These are phyloP conservation scores for Rhazya stricta DNA, from an alignment of 257 asterid genomes.

Conservation along the genomic window DNA sequence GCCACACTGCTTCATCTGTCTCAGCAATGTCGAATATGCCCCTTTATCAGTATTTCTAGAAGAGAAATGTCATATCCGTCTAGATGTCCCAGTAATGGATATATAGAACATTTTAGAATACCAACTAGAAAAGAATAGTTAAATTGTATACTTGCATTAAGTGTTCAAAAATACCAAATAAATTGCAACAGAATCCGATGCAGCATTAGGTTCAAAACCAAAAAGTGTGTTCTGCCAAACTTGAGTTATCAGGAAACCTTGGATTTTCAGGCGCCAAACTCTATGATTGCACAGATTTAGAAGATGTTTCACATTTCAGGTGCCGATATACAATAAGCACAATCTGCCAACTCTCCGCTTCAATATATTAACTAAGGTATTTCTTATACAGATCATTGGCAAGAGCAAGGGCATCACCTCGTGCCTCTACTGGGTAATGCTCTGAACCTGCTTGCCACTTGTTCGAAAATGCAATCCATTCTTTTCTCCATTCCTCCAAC, in stretches of 20 bases:
- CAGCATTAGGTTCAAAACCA: not conserved
- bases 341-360: not conserved
- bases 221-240: not conserved
- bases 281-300: not conserved
- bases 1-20: not conserved
- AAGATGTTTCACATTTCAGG: not conserved
- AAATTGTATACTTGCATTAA: not conserved
- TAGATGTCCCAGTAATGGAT: no score
- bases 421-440: conserved; percentile 61
- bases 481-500: conserved; percentile 75
- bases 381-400: conserved; percentile 50
- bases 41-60: not conserved
- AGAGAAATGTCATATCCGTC: no score
- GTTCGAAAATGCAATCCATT: conserved; percentile 85
- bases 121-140: not conserved
- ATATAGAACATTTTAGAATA: not conserved
- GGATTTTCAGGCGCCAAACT: not conserved
- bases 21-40: not conserved
- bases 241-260: not conserved
- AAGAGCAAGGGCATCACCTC: conserved; percentile 60
- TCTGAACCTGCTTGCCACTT: conserved; percentile 69
- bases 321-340: not conserved
- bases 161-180: no score
- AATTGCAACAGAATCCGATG: not conserved
- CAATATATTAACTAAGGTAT: conserved; percentile 42